A percentile compares a stretch with the other conserved stretches of the same genome.
These are phyloP conservation scores for Fusarium equiseti DNA, from an alignment of 2,329 filamentous ascomycete species.

Conservation along the genomic window DNA sequence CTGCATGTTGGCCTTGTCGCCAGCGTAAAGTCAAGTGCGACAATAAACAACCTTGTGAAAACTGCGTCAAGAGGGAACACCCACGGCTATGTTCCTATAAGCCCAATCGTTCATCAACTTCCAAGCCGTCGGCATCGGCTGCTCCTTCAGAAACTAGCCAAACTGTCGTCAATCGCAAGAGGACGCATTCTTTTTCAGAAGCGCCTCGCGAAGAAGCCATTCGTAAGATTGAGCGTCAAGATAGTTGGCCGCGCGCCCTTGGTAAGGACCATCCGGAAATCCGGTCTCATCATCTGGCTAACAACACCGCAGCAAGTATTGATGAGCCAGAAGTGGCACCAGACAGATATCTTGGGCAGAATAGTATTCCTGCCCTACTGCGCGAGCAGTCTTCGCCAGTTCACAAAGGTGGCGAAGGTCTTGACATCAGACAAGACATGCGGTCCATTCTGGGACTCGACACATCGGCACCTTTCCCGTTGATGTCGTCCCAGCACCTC, in stretches of 20 bases:
- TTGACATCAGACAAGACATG: slow-evolving; percentile 73
- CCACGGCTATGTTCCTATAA: slow-evolving; percentile 75
- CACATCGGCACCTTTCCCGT: slow-evolving; percentile 73
- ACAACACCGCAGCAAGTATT: slow-evolving; percentile 54
- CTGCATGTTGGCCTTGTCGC: slow-evolving; percentile 75
- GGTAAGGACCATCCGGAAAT: slow-evolving; percentile 46
- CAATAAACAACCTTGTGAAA: slow-evolving; percentile 76
- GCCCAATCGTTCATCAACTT: slow-evolving; percentile 64
- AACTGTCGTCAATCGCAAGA: slow-evolving; percentile 48
- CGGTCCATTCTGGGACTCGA: slow-evolving; percentile 74
- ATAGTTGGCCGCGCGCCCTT: slow-evolving; percentile 59
- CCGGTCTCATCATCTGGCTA: slow-evolving; percentile 33
- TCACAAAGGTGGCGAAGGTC: slow-evolving; percentile 63
- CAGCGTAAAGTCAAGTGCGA: slow-evolving; percentile 78
- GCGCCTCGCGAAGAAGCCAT: slow-evolving; percentile 46
- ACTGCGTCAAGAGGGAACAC: slow-evolving; percentile 75
- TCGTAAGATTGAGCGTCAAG: slow-evolving; percentile 54
- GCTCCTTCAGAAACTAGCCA: slow-evolving; percentile 43
- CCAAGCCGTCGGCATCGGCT: slow-evolving; percentile 52
- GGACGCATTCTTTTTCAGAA: slow-evolving; percentile 52
- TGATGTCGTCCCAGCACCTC: slow-evolving; percentile 74
- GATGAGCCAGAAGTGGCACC: slow-evolving; percentile 68
- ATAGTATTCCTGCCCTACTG: slow-evolving; percentile 75
- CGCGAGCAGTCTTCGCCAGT: slow-evolving; percentile 69
- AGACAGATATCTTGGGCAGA: slow-evolving; percentile 73